Conservation (phyloP, 2,329 filamentous ascomycete species). For the Colletotrichum sp. region DNA sequence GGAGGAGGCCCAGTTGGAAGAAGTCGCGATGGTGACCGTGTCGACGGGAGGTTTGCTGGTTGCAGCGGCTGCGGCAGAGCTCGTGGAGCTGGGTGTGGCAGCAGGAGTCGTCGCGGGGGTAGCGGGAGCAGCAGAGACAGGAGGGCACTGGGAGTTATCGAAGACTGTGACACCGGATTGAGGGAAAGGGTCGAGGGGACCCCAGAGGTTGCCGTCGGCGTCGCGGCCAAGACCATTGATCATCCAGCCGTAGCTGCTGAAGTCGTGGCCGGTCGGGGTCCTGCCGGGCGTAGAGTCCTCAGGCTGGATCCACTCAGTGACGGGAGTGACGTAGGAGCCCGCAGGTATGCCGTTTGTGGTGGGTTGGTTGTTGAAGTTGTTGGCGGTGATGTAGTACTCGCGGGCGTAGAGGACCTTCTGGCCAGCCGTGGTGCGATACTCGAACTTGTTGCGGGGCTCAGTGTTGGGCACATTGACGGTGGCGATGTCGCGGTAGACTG, state of each 20-base stretch:
- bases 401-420: constrained; percentile 40
- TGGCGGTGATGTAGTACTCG: constrained; percentile 42
- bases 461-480: constrained; percentile 31
- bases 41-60: background rate
- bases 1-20: constrained; percentile 17
- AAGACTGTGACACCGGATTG: constrained; percentile 18
- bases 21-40: constrained; percentile 5
- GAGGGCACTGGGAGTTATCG: constrained; percentile 17
- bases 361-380: constrained; percentile 26
- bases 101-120: background rate
- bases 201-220: constrained; percentile 33
- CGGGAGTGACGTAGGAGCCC: constrained; percentile 43
- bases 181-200: constrained; percentile 38
- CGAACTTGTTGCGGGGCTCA: constrained; percentile 43
- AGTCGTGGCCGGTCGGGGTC: constrained; percentile 34
- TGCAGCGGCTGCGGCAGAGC: background rate
- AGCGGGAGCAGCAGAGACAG: background rate
- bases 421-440: constrained; percentile 32
- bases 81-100: background rate
- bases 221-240: constrained; percentile 33
- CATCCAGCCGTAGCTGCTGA: constrained; percentile 35
- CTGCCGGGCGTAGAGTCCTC: constrained; percentile 42
- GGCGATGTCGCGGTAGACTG: constrained; percentile 37
- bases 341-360: constrained; percentile 43
- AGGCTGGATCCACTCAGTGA: constrained; percentile 48